Conservation (phyloP, 208 protist genomes). For the Angomonas ambiguus region DNA sequence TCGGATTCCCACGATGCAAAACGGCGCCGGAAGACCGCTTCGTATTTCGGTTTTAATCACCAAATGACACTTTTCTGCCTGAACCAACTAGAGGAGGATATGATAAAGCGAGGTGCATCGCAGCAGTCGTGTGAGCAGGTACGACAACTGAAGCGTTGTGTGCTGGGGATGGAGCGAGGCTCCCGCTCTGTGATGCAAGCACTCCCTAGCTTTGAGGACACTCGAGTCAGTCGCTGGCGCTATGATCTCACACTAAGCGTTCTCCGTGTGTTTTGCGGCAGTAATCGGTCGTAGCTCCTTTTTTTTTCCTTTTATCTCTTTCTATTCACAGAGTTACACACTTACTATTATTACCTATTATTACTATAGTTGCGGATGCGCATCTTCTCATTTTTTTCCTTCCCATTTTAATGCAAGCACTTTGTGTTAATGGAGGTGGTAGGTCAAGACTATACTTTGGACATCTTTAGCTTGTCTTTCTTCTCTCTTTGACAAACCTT, state of each 20-base stretch:
- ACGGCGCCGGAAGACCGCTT: slow-evolving; percentile 61
- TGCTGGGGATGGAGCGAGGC: slow-evolving; percentile 28
- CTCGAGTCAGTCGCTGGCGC: slow-evolving; percentile 32
- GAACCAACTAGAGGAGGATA: slow-evolving; percentile 70
- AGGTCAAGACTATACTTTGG: too few relatives aligned
- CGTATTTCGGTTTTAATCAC: slow-evolving; percentile 79
- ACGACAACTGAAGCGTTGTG: slow-evolving; percentile 51
- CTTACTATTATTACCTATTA: not conserved
- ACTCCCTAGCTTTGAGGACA: slow-evolving; percentile 12
- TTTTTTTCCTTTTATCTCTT: not conserved
- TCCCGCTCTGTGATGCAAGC: slow-evolving; percentile 5
- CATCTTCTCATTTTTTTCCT: slow-evolving; percentile 20
- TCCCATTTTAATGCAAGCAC: not conserved
- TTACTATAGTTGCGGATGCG: not conserved
- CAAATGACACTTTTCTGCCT: slow-evolving; percentile 86
- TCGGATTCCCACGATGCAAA: slow-evolving; percentile 67
- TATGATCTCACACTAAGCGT: slow-evolving; percentile 58
- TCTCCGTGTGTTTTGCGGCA: slow-evolving; percentile 63
- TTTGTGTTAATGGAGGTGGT: too few relatives aligned
- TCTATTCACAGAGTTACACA: too few relatives aligned
- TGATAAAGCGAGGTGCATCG: slow-evolving; percentile 46
- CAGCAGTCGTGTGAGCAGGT: slow-evolving; percentile 47
- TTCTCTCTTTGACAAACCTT: slow-evolving; percentile 4
- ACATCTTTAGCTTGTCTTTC: too few relatives aligned
- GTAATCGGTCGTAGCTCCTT: slow-evolving; percentile 16